phyloP scores from a whole-genome alignment of 768 basidiomycete species.

The Suillus ampliporus region DNA sequence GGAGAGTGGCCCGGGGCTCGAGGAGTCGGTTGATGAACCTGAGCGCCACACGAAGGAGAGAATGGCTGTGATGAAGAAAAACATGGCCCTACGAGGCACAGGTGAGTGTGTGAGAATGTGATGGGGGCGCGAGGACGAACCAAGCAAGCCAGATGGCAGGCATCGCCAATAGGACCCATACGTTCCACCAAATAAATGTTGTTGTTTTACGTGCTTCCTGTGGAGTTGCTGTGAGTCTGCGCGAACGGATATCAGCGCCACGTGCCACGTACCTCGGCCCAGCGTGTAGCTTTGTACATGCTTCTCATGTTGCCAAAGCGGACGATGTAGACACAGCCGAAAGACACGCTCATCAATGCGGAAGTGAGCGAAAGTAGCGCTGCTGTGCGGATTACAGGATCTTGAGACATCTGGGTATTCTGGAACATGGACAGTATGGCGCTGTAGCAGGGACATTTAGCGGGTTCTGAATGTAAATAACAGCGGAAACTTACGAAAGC shows the following conservation, averaged over 20 bases:
- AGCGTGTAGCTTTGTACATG: constrained; percentile 72
- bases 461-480: not conserved
- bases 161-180: constrained; percentile 71
- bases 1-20: constrained; percentile 42
- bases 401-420: constrained; percentile 50
- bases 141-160: constrained; percentile 76
- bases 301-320: constrained; percentile 75
- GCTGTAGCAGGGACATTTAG: constrained; percentile 35
- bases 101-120: not conserved
- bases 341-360: constrained; percentile 72
- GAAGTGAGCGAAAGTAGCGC: constrained; percentile 70
- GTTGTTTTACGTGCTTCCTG: constrained; percentile 64
- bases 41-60: constrained; percentile 71
- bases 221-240: not conserved
- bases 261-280: constrained; percentile 63
- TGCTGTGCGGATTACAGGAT: constrained; percentile 65
- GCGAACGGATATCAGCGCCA: not conserved
- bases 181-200: constrained; percentile 62
- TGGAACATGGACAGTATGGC: constrained; percentile 78
- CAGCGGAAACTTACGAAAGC: constrained; percentile 46
- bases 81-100: constrained; percentile 57
- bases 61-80: constrained; percentile 66
- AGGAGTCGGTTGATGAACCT: constrained; percentile 51
- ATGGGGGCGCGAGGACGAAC: constrained; percentile 36
- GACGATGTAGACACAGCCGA: constrained; percentile 76